These are phyloP conservation scores for Alternaria panax DNA, from an alignment of 2,329 filamentous ascomycete genomes.

Conservation along the genomic window DNA sequence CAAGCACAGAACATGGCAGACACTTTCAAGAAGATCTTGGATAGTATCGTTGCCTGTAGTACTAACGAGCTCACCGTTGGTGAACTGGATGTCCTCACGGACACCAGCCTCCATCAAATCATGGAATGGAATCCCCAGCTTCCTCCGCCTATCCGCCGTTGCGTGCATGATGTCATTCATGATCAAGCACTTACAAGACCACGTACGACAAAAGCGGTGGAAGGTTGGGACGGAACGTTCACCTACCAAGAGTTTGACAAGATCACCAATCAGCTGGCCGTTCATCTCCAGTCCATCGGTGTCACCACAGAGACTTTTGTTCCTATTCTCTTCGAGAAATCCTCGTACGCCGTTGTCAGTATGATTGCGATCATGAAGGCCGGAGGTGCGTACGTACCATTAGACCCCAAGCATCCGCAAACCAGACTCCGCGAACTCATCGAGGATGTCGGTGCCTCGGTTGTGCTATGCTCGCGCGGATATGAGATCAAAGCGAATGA, in stretches of 20 bases:
- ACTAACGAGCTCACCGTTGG: constrained; percentile 31
- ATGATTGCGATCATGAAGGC: constrained; percentile 51
- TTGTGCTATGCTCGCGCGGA: constrained; percentile 38
- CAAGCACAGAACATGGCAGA: constrained; percentile 43
- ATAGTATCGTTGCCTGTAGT: constrained; percentile 23
- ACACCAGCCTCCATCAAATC: constrained; percentile 33
- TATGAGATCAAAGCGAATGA: constrained; percentile 31
- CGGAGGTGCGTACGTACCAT: constrained; percentile 47
- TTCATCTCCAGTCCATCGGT: constrained; percentile 36
- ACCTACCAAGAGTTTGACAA: constrained; percentile 46
- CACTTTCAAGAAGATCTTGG: constrained; percentile 40
- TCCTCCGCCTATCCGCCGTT: constrained; percentile 34
- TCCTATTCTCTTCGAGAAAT: constrained; percentile 50
- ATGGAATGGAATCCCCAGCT: constrained; percentile 40
- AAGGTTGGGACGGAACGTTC: constrained; percentile 41
- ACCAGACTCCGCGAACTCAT: constrained; percentile 49
- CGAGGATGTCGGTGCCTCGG: constrained; percentile 37
- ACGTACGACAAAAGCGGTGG: constrained; percentile 38
- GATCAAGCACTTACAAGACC: constrained; percentile 42
- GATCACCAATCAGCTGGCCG: constrained; percentile 36
- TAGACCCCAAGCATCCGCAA: constrained; percentile 49
- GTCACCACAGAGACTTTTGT: constrained; percentile 42
- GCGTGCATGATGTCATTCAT: constrained; percentile 40
- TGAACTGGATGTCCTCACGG: constrained; percentile 34
- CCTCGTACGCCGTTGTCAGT: constrained; percentile 39